phyloP scores from a whole-genome alignment of 176 grass and related monocot species.

The Oryza punctata region DNA sequence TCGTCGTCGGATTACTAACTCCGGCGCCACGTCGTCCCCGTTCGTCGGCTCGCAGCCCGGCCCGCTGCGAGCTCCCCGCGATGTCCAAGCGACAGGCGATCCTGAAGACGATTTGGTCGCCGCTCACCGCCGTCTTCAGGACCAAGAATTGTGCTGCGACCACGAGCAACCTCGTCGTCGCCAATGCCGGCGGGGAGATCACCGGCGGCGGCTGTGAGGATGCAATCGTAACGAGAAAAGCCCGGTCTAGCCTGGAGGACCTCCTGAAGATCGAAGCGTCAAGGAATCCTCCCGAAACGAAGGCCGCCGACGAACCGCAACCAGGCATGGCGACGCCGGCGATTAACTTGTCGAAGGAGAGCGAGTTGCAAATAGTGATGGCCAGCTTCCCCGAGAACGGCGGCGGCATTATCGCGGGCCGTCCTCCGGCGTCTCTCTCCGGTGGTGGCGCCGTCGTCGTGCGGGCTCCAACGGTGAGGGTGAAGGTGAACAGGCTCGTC shows the following conservation, averaged over 20 bases:
- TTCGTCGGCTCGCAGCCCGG: no score
- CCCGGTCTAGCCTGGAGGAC: constrained; percentile 39
- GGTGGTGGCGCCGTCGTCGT: not conserved
- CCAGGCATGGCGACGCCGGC: not conserved
- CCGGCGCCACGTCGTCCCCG: no score
- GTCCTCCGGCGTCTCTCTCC: not conserved
- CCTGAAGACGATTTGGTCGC: constrained; percentile 12
- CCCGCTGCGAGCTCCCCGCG: no score
- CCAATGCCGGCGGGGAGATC: no score
- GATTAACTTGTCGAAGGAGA: not conserved
- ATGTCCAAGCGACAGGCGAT: not conserved
- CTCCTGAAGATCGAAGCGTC: constrained; percentile 37
- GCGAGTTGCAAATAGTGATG: not conserved
- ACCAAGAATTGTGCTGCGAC: not conserved
- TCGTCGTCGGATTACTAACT: no score
- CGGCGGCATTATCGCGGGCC: not conserved
- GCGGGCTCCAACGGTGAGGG: not conserved
- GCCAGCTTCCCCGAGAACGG: not conserved
- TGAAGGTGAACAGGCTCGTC: constrained; percentile 1
- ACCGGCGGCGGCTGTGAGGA: not conserved
- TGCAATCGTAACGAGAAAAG: not conserved
- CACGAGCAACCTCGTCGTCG: not conserved
- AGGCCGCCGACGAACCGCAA: not conserved
- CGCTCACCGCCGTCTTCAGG: constrained; percentile 20
- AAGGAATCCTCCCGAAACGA: not conserved